phyloP scores from a whole-genome alignment of 1,284 basidiomycete genomes.

The Cryptococcus deneoformans region DNA sequence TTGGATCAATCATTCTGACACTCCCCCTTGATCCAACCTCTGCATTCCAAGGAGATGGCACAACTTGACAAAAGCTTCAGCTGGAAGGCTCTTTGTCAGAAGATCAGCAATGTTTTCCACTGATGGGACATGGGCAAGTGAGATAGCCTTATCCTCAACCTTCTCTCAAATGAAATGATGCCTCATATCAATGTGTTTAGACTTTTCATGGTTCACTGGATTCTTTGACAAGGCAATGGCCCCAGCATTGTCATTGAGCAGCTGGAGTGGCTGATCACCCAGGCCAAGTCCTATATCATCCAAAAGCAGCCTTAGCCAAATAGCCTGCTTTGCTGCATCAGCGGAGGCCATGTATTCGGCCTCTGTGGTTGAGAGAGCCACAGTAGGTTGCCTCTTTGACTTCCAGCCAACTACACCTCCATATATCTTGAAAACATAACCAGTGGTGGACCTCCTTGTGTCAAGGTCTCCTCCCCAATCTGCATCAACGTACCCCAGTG shows the following conservation, averaged over 20 bases:
- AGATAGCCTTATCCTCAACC: constrained; percentile 3
- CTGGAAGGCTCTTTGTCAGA: constrained; percentile 5
- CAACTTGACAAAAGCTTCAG: constrained; percentile 2
- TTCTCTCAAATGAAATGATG: constrained; percentile 51
- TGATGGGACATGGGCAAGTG: constrained; percentile 3
- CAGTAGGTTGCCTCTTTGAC: constrained; percentile 21
- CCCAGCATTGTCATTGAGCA: constrained; percentile 47
- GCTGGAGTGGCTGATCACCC: background rate
- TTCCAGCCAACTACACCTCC: constrained; percentile 23
- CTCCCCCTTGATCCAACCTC: background rate
- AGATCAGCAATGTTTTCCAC: constrained; percentile 13
- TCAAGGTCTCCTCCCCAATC: constrained; percentile 4
- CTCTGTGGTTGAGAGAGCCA: constrained; percentile 17
- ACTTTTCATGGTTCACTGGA: constrained; percentile 35
- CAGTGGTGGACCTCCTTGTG: constrained; percentile 27
- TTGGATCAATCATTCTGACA: background rate
- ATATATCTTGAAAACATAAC: constrained; percentile 22
- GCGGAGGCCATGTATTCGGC: constrained; percentile 13
- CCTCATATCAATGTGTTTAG: constrained; percentile 52
- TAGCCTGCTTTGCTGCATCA: constrained; percentile 9
- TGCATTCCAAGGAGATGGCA: background rate
- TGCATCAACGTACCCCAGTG: constrained; percentile 8
- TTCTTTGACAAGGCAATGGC: constrained; percentile 47
- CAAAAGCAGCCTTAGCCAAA: constrained; percentile 8
- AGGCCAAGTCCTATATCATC: constrained; percentile 7